Base-by-base conservation (phyloP, 371 early-diverging fungal genomes). In the Polyrhizophydium stewartii region DNA sequence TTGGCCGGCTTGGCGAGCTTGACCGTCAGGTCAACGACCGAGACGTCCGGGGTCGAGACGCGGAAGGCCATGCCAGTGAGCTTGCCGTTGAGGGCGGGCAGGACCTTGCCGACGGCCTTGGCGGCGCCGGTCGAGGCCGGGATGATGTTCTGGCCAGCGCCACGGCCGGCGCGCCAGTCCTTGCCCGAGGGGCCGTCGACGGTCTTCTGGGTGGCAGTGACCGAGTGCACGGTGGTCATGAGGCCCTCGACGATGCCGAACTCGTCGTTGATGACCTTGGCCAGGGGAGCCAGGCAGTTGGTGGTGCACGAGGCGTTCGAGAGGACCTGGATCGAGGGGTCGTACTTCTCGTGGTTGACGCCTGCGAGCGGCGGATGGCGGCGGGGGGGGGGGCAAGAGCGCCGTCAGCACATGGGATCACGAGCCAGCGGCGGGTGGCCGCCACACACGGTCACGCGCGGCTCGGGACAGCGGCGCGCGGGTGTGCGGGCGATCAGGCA, bases 281-380 rank as follows among this genome's bases (percentile, higher is more conserved):
- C 98, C 50, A 99, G 83, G 33, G 99, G 99, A 38, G 99, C 99
- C 51, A 99, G 81, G 82, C 99, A 99, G 90, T 99, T 98, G 75
- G 99, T 99, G 67, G 99, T 99, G 91, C 99, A 99, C 55, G 97
- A 97, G 55, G 99, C 99, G 85, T 99, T 99, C 66, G 96, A 94
- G 64, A 99, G 85, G 69, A 99, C 85, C 55, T 86, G 81, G 76
- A 90, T 85, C 63, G 83, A 84, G 46, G 66, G 61, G 67, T 74
- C 68, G 88, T 97, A 98, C 66, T 87, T 79, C 38, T 91, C 90
- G 58, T 90, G 82, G 88, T 99, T 99, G 82, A 99, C 99, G 78
- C 94, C 93, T 66, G 41, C 25, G 31, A 47, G 30, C 19, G 22
- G 17, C 24, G 12, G 13, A 24, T 58, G 41, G 41, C 21, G 41